Evolutionary conservation across 1,284 basidiomycete genomes (phyloP), one percentile per base, ranked within the genome.

Genomic region (Lentinula novae-zelandiae): DNA sequence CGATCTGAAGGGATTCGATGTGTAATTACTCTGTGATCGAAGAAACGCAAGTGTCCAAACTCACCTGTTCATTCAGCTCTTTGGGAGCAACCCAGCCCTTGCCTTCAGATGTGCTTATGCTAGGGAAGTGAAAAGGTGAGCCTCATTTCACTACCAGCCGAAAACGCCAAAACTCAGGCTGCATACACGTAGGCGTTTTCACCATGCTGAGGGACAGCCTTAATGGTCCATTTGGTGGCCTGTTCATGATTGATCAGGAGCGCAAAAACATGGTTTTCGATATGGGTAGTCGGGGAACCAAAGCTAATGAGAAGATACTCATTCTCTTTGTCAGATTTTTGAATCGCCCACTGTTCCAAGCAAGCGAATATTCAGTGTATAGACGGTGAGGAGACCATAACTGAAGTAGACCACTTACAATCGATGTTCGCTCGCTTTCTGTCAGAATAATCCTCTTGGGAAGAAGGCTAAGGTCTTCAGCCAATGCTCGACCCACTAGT

Each of bases 1-100:
- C 20, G 20, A 60, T 50, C 58, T 53, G 27, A 3, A 27, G 27
- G 27, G 27, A 4, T 31, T 13, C 8, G 12, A 20, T 20, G 20
- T 46, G 1, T 22, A 20, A 27, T 52, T 8, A 33, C 36, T 15
- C 20, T 27, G 40, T 42, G 12, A n/a, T 42, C 7, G 2, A 13
- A 42, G 15, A 42, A 15, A 6, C 1, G 5, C 13, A 15, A 5
- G 7, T 42, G 12, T 42, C n/a, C 15, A n/a, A 46, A 22, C 9
- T 46, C 5, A 46, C 44, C 39, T 27, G 44, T 27, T 46, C 44
- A 12, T 20, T 20, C 20, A 46, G 9, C 6, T 46, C 17, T n/a
- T 46, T 12, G 1, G 38, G 58, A 53, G 58, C 58, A 53, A 53
- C 36, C 58, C 58, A 60, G 12, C 58, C 58, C n/a, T 27, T 27